Base-by-base conservation (phyloP, 1,284 basidiomycete species). In the Apiotrichum mycotoxinovorans region DNA sequence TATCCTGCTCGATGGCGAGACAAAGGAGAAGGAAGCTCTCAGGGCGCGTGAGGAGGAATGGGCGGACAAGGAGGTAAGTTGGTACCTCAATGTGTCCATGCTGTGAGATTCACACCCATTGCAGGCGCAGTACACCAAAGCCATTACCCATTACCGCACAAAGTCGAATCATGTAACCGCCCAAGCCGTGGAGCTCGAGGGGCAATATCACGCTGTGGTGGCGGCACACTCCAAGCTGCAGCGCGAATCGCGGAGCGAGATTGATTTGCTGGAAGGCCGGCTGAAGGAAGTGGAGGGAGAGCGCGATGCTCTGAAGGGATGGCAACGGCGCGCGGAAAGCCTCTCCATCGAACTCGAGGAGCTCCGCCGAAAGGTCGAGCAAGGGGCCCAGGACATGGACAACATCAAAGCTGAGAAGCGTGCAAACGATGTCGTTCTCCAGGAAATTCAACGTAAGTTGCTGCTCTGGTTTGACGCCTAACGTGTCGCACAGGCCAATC, bases 341-440 rank as follows among this genome's bases (percentile, higher is more conserved):
- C 55, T 77, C 10, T 56, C 67, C 1, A 73, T 75, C 30, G 67
- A 74, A 51, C 56, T 77, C 10, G 76, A 77, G 57, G 70, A 71
- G 56, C 58, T 65, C 51, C 67, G 61, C 51, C 56, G 75, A 26
- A 60, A 58, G 55, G 59, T 58, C 20, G 62, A 57, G 52, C 67
- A 63, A 33, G 60, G 56, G 34, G 56, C 50, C 22, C 57, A 56
- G 44, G 60, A 45, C 48, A 54, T 45, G 22, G 51, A 63, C 43
- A 59, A 64, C 33, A 65, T 55, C 14, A 56, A 49, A 23, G 65
- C 53, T 20, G 65, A 68, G 27, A 57, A 64, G 46, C 60, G 59
- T 1, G 71, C 46, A 22, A 37, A 69, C 30, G 64, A 66, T 23
- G 63, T 60, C 22, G 52, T 73, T 20, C 66, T 61, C 40, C 60